Percentiles rank a stretch among this genome's conserved stretches.
These are phyloP conservation scores for Naganishia kalamii DNA, from an alignment of 768 basidiomycete species.

Conservation along the genomic window DNA sequence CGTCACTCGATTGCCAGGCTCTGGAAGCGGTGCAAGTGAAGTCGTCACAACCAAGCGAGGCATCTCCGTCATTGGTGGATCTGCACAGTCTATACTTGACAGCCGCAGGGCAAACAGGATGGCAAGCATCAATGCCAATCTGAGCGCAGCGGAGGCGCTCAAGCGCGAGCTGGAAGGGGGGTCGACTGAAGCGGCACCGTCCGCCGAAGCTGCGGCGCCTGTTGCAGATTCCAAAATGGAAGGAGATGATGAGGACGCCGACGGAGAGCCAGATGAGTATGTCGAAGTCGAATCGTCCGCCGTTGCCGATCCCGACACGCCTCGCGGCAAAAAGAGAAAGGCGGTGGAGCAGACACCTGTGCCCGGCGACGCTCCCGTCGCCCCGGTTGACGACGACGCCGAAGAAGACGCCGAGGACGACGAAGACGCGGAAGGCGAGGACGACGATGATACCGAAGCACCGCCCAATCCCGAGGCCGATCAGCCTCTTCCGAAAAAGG, in stretches of 20 bases:
- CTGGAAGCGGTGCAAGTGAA: slow-evolving; percentile 45
- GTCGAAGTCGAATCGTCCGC: slow-evolving; percentile 35
- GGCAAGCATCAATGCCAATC: slow-evolving; percentile 80
- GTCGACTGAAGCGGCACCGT: slow-evolving; percentile 39
- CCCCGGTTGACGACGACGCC: slow-evolving; percentile 47
- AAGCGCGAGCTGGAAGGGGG: slow-evolving; percentile 70
- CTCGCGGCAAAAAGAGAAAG: slow-evolving; percentile 26
- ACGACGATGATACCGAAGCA: slow-evolving; percentile 38
- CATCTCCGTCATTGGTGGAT: slow-evolving; percentile 28
- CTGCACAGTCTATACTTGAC: slow-evolving; percentile 23
- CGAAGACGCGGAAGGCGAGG: slow-evolving; percentile 49
- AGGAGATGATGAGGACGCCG: slow-evolving; percentile 25
- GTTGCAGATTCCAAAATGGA: slow-evolving; percentile 37
- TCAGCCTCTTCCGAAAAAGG: slow-evolving; percentile 48
- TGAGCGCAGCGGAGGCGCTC: slow-evolving; percentile 89
- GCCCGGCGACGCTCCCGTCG: slow-evolving; percentile 41
- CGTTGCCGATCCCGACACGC: slow-evolving; percentile 12
- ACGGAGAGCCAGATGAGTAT: slow-evolving; percentile 26
- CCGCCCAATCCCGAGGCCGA: slow-evolving; percentile 42
- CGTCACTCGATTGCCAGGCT: slow-evolving; percentile 53
- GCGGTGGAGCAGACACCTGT: slow-evolving; percentile 4
- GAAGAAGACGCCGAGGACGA: slow-evolving; percentile 27
- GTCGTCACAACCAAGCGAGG: slow-evolving; percentile 10
- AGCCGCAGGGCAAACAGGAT: slow-evolving; percentile 18
- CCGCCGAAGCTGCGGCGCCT: slow-evolving; percentile 48